Percentiles rank a stretch among this genome's conserved stretches.
phyloP scores from a whole-genome alignment of 345 rosid species.

The Mallotus nudiflorus region DNA sequence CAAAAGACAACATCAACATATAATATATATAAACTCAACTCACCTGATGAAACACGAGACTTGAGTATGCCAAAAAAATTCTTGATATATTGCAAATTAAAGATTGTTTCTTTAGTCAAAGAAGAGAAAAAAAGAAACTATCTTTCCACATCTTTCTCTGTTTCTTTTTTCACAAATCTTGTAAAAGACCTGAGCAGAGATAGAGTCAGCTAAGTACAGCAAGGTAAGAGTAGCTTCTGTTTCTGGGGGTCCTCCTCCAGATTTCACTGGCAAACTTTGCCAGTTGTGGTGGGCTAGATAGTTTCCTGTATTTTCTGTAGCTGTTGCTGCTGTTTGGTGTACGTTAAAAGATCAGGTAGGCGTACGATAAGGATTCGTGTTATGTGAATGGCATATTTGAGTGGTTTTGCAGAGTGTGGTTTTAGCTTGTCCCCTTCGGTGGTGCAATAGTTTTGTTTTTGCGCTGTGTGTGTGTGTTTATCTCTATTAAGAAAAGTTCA shows the following conservation, averaged over 20 bases:
- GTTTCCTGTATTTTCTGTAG: no score
- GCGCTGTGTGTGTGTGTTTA: background rate
- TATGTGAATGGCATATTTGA: background rate
- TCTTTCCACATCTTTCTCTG: background rate
- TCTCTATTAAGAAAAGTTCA: no score
- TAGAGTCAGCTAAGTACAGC: conserved; percentile 12
- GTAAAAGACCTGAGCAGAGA: background rate
- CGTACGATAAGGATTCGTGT: conserved; percentile 26
- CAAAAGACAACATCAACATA: background rate
- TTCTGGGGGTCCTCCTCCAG: conserved; percentile 4
- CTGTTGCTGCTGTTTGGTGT: conserved; percentile 3
- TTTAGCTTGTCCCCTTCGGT: conserved; percentile 16
- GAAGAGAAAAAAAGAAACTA: background rate
- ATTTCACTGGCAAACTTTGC: background rate
- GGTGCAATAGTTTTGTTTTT: background rate
- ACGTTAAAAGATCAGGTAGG: conserved; percentile 22
- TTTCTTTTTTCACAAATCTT: background rate
- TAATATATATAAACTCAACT: background rate
- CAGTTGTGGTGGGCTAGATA: background rate
- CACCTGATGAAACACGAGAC: background rate
- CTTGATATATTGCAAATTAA: no score
- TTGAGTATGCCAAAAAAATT: no score
- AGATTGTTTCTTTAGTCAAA: background rate
- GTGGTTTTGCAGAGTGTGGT: conserved; percentile 37
- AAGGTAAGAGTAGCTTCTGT: conserved; percentile 1